A percentile compares a stretch with the other conserved stretches of the same genome.
Conservation (phyloP, 148 eudicot genomes). For the Rhododendron ferrugineum region DNA sequence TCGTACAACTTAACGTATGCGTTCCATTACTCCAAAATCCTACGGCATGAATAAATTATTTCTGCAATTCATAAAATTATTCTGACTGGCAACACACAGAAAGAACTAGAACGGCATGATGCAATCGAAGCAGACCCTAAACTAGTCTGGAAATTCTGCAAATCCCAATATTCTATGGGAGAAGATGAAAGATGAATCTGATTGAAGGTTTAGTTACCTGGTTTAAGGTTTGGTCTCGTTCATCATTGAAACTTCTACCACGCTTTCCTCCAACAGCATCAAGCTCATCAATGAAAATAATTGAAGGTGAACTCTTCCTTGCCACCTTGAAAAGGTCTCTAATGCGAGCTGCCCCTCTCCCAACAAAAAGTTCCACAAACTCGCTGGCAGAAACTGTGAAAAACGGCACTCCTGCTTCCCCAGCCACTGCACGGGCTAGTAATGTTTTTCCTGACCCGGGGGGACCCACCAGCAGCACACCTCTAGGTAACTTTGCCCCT, state of each 20-base stretch:
- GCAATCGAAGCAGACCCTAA: background rate
- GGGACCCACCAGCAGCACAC: constrained; percentile 92
- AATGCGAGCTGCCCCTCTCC: constrained; percentile 97
- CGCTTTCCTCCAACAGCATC: constrained; percentile 99
- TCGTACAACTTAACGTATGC: background rate
- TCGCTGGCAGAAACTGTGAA: constrained; percentile 98
- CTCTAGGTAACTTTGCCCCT: constrained; percentile 93
- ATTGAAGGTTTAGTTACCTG: constrained; percentile 45
- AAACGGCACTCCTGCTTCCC: constrained; percentile 97
- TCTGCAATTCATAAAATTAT: background rate
- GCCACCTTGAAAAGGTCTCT: constrained; percentile 92
- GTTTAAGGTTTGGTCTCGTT: constrained; percentile 94
- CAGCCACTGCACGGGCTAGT: constrained; percentile 98
- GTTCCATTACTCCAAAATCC: background rate
- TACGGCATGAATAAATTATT: background rate
- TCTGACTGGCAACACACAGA: background rate
- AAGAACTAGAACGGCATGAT: background rate
- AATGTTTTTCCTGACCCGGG: constrained; percentile 99
- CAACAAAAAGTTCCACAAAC: constrained; percentile 95
- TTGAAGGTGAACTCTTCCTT: constrained; percentile 80
- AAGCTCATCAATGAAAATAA: constrained; percentile 94
- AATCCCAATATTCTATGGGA: background rate
- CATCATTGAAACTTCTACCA: constrained; percentile 95
- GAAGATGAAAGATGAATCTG: background rate
- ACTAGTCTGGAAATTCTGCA: constrained; percentile 3